phyloP scores from a whole-genome alignment of 169 alveolate species.

The Eimeria necatrix region DNA sequence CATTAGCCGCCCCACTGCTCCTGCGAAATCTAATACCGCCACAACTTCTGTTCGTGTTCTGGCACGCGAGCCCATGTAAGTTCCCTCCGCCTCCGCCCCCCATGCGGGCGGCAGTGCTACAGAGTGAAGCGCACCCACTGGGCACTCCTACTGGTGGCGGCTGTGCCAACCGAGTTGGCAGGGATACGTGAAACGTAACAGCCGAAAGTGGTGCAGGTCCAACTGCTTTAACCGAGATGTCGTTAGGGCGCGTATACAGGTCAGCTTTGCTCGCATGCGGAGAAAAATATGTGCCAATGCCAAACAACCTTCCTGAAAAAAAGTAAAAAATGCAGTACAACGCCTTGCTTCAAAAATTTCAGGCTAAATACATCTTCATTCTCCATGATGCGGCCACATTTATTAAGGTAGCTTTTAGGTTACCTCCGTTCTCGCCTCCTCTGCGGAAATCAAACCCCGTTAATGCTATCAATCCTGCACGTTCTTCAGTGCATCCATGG shows the following conservation, averaged over 20 bases:
- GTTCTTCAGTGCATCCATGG: slow-evolving; percentile 80
- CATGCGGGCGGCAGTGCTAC: slow-evolving; percentile 1
- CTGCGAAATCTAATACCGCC: slow-evolving; percentile 22
- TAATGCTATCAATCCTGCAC: slow-evolving; percentile 71
- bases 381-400: neutral
- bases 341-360: neutral
- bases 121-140: slow-evolving; percentile 1
- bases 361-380: no score
- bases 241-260: slow-evolving; percentile 76
- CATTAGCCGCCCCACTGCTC: slow-evolving; percentile 31
- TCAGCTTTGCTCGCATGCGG: slow-evolving; percentile 81
- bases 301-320: slow-evolving; percentile 78
- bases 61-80: neutral
- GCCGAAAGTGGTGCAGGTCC: slow-evolving; percentile 52
- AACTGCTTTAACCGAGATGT: neutral
- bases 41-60: neutral
- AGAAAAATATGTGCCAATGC: slow-evolving; percentile 81
- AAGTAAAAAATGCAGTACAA: neutral
- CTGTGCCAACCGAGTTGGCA: slow-evolving; percentile 25
- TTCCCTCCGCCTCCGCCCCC: slow-evolving; percentile 10
- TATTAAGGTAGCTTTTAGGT: neutral
- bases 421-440: slow-evolving; percentile 83
- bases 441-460: slow-evolving; percentile 81
- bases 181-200: slow-evolving; percentile 29
- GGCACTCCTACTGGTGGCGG: slow-evolving; percentile 17